Evolutionary conservation across 2,329 filamentous ascomycete species (phyloP), one percentile per base, ranked within the genome.

Genomic region (Fusarium nodosum): DNA sequence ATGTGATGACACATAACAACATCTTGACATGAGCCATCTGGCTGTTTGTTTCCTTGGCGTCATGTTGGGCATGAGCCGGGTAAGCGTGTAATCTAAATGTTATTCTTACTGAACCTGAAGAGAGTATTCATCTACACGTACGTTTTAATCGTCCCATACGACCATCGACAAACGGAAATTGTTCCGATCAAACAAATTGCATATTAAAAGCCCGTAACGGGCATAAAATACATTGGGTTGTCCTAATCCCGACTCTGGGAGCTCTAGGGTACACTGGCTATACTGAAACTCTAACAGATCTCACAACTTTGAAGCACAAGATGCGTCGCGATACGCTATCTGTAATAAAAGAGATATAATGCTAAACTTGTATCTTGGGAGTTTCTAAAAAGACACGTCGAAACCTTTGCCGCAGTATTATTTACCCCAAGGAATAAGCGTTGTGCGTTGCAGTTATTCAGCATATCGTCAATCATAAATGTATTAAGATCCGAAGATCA

Each of bases 401-500:
- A 11, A 34, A n/a, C 30, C 4, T 16, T 18, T 36, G 16, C 22
- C 9, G 9, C 31, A 16, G 12, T n/a, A 51, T 18, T 10, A 6
- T 7, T 20, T 16, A 9, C 4, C 8, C 13, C 22, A 24, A 7
- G 5, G 7, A 34, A 16, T 5, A 34, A 15, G 11, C 15, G 16
- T 9, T n/a, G 6, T 18, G 13, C 20, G 22, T 18, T 18, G 26
- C 57, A 46, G 39, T 26, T 46, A 39, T 39, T 36, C 31, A 48
- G 48, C 36, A 41, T 56, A 41, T 58, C 48, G 47, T 58, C 31
- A 42, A 34, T 65, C 55, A 38, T 60, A 52, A 54, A 39, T 52
- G 34, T 53, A 24, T 47, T 54, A 41, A 38, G 55, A n/a, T 42
- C 36, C 28, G 9, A 47, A 46, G 28, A 22, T 13, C 31, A 34